A percentile compares a stretch with the other conserved stretches of the same genome.
These are phyloP conservation scores for Suhomyces ambrosiae DNA, from an alignment of 1,139 yeast species.

Conservation along the genomic window DNA sequence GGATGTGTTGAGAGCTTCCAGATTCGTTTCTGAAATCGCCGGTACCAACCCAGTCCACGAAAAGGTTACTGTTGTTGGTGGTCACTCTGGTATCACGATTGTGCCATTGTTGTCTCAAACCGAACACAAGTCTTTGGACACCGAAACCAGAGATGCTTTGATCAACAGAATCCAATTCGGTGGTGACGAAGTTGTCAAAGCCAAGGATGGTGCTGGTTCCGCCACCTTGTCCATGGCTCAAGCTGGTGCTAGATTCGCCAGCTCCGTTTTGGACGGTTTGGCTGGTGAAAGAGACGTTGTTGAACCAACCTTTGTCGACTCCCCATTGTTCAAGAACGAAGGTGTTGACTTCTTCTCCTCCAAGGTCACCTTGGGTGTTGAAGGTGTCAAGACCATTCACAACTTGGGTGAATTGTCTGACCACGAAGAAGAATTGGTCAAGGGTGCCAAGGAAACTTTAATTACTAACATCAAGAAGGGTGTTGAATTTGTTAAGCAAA, in stretches of 20 bases:
- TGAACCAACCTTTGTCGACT: slow-evolving; percentile 56
- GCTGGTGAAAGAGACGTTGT: slow-evolving; percentile 51
- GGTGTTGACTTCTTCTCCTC: slow-evolving; percentile 64
- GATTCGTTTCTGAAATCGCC: slow-evolving; percentile 51
- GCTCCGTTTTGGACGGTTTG: slow-evolving; percentile 59
- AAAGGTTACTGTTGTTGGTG: slow-evolving; percentile 87
- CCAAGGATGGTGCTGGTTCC: slow-evolving; percentile 93
- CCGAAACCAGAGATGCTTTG: slow-evolving; percentile 64
- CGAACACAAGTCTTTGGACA: slow-evolving; percentile 49
- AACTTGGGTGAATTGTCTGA: slow-evolving; percentile 52
- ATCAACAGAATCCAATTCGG: slow-evolving; percentile 92
- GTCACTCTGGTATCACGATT: slow-evolving; percentile 95
- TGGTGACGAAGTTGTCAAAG: slow-evolving; percentile 96
- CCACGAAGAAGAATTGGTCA: slow-evolving; percentile 61
- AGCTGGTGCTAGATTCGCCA: slow-evolving; percentile 83
- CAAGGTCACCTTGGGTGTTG: slow-evolving; percentile 59
- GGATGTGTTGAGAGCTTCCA: slow-evolving; percentile 87
- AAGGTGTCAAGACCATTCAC: slow-evolving; percentile 62
- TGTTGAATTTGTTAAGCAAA: slow-evolving; percentile 54
- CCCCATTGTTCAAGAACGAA: slow-evolving; percentile 39
- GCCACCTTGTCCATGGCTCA: slow-evolving; percentile 97
- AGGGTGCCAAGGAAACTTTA: slow-evolving; percentile 57
- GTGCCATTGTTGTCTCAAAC: slow-evolving; percentile 83
- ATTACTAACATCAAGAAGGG: slow-evolving; percentile 61
- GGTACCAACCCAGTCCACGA: slow-evolving; percentile 59